phyloP scores from a whole-genome alignment of 1,139 yeast species.

The Kodamaea arcana region DNA sequence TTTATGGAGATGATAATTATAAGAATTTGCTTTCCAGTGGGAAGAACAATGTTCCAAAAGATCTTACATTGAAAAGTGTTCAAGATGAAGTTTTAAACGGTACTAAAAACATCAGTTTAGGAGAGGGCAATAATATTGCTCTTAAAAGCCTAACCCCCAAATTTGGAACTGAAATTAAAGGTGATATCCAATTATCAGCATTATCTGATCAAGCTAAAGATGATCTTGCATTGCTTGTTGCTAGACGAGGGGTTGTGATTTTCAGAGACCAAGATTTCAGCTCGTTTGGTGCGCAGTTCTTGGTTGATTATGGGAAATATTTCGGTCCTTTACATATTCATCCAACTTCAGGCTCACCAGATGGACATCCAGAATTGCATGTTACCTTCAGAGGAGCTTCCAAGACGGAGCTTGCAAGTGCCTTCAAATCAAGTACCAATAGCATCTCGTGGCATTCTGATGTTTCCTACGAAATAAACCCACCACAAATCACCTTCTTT shows the following conservation, averaged over 20 bases:
- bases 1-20: slow-evolving; percentile 16
- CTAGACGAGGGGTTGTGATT: slow-evolving; percentile 33
- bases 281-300: slow-evolving; percentile 25
- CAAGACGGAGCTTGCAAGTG: slow-evolving; percentile 17
- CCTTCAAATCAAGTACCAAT: slow-evolving; percentile 18
- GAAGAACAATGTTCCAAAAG: slow-evolving; percentile 3
- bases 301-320: slow-evolving; percentile 24
- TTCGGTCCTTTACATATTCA: slow-evolving; percentile 35
- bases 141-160: slow-evolving; percentile 15
- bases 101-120: too few species aligned
- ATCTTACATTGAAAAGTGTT: too few species aligned
- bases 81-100: too few species aligned
- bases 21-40: slow-evolving; percentile 15
- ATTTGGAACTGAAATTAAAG: slow-evolving; percentile 19
- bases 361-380: slow-evolving; percentile 29
- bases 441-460: slow-evolving; percentile 37
- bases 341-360: slow-evolving; percentile 37
- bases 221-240: slow-evolving; percentile 32
- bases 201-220: slow-evolving; percentile 23
- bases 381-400: slow-evolving; percentile 24
- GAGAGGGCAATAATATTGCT: too few species aligned
- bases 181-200: slow-evolving; percentile 20
- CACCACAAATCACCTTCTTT: slow-evolving; percentile 32
- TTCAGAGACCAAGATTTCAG: slow-evolving; percentile 34
- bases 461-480: slow-evolving; percentile 32